Evolutionary conservation across 768 basidiomycete genomes (phyloP), one percentile per base, ranked within the genome.

Genomic region (Lactarius tabidus): DNA sequence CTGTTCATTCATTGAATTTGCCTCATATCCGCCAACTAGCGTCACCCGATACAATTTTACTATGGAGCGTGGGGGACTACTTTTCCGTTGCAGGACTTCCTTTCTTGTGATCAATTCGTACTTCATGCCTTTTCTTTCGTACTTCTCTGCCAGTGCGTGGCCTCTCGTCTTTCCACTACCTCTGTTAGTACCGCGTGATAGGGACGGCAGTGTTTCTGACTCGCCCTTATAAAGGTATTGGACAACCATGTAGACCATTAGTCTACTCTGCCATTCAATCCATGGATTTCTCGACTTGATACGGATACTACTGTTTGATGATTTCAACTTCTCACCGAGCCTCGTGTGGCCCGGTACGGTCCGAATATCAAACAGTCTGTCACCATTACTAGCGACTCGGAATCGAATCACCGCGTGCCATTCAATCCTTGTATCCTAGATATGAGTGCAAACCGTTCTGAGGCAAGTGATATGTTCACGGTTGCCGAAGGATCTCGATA

Each of bases 381-480:
- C 43, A 45, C n/a, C n/a, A 45, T 15, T 15, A n/a, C n/a, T n/a
- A n/a, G n/a, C n/a, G n/a, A n/a, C 20, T 23, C n/a, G 43, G 55
- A 36, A 55, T 55, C n/a, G 5, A 55, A 33, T 48, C 31, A 45
- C 36, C 39, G 20, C 33, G 39, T 33, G 28, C 2, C 15, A 28
- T 23, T 31, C 54, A 41, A 28, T 14, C 59, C 53, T 15, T 55
- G 57, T 41, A 39, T 52, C 18, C 29, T 12, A 23, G 55, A 41
- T 18, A 66, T 66, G 65, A 66, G 60, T 28, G 43, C 14, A n/a
- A 43, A 18, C 4, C 65, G 48, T 52, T 57, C 65, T 10, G 65
- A 66, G 60, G 65, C 60, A 57, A 62, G 65, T 62, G 18, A 15
- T 41, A 20, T 18, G 26, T 41, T 58, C 8, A 23, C 28, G 35